phyloP scores from a whole-genome alignment of 2,329 filamentous ascomycete genomes.

The Thermoascus crustaceus region DNA sequence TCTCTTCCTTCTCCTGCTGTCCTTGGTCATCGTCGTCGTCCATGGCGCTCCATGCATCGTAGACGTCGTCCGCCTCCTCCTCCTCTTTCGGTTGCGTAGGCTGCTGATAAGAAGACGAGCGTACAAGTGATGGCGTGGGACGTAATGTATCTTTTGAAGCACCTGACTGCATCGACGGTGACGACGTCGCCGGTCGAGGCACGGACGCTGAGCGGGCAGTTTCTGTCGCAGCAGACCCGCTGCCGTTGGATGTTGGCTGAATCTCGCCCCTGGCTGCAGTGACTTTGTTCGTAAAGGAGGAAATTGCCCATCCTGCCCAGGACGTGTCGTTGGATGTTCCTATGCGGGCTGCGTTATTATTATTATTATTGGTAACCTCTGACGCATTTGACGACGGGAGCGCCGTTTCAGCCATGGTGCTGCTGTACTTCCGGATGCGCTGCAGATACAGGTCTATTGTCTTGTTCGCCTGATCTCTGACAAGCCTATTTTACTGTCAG shows the following conservation, averaged over 20 bases:
- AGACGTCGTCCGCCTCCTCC: constrained; percentile 51
- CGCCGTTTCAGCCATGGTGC: constrained; percentile 69
- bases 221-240: constrained; percentile 37
- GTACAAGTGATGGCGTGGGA: constrained; percentile 22
- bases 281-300: constrained; percentile 93
- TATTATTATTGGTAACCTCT: constrained; percentile 26
- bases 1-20: constrained; percentile 38
- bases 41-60: constrained; percentile 67
- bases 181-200: constrained; percentile 33
- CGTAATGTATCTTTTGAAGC: constrained; percentile 17
- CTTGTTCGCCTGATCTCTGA: constrained; percentile 86
- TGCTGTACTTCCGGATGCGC: constrained; percentile 69
- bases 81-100: constrained; percentile 39
- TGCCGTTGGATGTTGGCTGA: constrained; percentile 48
- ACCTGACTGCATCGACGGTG: constrained; percentile 18
- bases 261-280: constrained; percentile 81
- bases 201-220: constrained; percentile 40
- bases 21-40: constrained; percentile 49
- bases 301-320: constrained; percentile 97
- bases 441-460: constrained; percentile 79
- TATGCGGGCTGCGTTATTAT: constrained; percentile 58
- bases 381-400: constrained; percentile 57
- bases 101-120: constrained; percentile 35
- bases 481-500: constrained; percentile 41
- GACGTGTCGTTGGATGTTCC: constrained; percentile 64